Base-by-base conservation (phyloP, 73 alveolate species). In the Strombidium stylifer region DNA sequence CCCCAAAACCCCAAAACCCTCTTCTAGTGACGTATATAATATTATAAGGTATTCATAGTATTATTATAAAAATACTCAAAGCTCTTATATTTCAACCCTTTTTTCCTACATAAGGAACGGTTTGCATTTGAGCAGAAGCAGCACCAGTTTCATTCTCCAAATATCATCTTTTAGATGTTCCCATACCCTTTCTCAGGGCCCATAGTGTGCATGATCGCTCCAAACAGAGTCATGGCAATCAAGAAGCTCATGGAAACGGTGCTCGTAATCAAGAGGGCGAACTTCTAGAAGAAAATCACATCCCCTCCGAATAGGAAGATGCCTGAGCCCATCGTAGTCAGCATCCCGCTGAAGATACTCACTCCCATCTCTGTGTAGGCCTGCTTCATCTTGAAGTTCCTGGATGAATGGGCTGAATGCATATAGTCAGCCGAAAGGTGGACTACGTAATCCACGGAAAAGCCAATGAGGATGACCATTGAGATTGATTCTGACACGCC, bases 391-490 rank as follows among this genome's bases (percentile, higher is more conserved):
- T 24, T 50, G 16, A 7, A 1, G 12, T 6, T 6, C 20, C 70
- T 28, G 15, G 5, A n/a, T 1, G 6, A 1, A 24, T 50, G n/a
- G 2, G 41, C 39, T 6, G 57, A 42, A 11, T 67, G 61, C 15
- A n/a, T 19, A 34, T 67, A 67, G 3, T 40, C 55, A 25, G 12
- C 6, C 10, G 61, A 58, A 2, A 67, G 30, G 21, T 67, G 81
- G 26, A 67, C 81, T 35, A 52, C 32, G 34, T 67, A 67, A 24
- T 67, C 81, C 2, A 67, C 81, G n/a, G 61, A 30, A 32, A 67
- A 67, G 11, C 81, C 81, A 12, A 67, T 47, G 20, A 67, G 23
- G 37, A 49, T 16, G 19, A 28, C 81, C 36, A 52, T 35, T 3
- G 81, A 27, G 4, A 35, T 1, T n/a, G 71, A 49, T 34, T 67